phyloP scores from a whole-genome alignment of 2,329 filamentous ascomycete species.

The Aspergillus sp. region DNA sequence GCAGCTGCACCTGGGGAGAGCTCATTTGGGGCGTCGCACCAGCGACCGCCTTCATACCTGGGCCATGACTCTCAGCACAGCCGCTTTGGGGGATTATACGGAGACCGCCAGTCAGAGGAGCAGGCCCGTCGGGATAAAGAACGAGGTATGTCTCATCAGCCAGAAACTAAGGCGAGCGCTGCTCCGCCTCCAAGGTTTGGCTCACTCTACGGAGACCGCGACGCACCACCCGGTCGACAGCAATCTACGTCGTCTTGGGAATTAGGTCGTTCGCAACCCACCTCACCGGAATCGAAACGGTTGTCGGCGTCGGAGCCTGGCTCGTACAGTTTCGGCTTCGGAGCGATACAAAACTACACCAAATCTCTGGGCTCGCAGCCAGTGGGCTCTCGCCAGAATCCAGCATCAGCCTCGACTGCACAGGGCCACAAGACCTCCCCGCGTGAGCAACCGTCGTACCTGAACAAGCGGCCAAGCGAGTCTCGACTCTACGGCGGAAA shows the following conservation, averaged over 20 bases:
- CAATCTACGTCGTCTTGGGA: conserved; percentile 35
- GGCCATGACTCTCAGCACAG: conserved; percentile 31
- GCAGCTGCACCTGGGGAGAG: conserved; percentile 21
- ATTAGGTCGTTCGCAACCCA: conserved; percentile 35
- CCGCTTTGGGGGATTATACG: conserved; percentile 34
- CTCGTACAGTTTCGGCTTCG: conserved; percentile 36
- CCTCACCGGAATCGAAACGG: conserved; percentile 40
- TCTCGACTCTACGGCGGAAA: conserved; percentile 35
- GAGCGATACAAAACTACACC: conserved; percentile 42
- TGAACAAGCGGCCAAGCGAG: conserved; percentile 33
- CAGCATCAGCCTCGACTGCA: conserved; percentile 34
- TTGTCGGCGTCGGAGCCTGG: conserved; percentile 32
- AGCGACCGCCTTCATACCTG: conserved; percentile 30
- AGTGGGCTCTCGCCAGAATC: conserved; percentile 32
- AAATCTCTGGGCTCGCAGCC: conserved; percentile 43
- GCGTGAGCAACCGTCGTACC: conserved; percentile 34
- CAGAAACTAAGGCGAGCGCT: conserved; percentile 29
- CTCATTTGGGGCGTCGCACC: conserved; percentile 24
- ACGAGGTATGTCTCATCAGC: conserved; percentile 27
- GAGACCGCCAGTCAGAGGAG: conserved; percentile 38
- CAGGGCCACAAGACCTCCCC: conserved; percentile 35
- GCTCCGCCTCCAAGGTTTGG: conserved; percentile 30
- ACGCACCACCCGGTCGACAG: conserved; percentile 28
- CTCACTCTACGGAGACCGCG: conserved; percentile 34
- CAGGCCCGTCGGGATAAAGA: conserved; percentile 36